Conservation (phyloP, 2,329 filamentous ascomycete genomes). For the Trichoderma arundinaceum region DNA sequence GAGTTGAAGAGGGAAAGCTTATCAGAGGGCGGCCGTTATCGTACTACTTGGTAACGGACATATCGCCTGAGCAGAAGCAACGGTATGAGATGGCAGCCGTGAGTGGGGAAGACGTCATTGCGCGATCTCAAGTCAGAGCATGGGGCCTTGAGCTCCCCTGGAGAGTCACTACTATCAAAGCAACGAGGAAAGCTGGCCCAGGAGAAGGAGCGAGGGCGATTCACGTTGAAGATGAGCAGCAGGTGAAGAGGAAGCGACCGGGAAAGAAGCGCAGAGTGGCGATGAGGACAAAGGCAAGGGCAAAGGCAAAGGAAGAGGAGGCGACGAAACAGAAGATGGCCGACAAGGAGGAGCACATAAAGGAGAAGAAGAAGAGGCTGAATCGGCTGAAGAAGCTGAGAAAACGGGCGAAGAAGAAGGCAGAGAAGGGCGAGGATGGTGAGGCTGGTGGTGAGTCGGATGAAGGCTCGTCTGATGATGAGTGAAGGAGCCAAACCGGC, state of each 20-base stretch:
- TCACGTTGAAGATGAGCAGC: conserved; percentile 29
- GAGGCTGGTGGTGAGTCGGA: conserved; percentile 34
- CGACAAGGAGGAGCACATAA: conserved; percentile 61
- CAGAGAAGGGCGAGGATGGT: conserved; percentile 33
- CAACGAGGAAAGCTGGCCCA: conserved; percentile 41
- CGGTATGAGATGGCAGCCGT: conserved; percentile 56
- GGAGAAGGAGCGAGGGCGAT: conserved; percentile 34
- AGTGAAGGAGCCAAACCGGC: conserved; percentile 12
- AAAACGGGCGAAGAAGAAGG: conserved; percentile 61
- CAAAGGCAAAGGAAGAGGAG: conserved; percentile 49
- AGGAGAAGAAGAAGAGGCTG: conserved; percentile 66
- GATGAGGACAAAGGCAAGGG: conserved; percentile 53
- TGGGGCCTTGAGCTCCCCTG: conserved; percentile 68
- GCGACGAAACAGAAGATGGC: conserved; percentile 47
- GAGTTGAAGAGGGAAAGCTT: conserved; percentile 46
- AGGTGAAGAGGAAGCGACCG: conserved; percentile 51
- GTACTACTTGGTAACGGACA: conserved; percentile 55
- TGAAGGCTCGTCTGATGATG: conserved; percentile 34
- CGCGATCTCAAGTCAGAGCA: conserved; percentile 49
- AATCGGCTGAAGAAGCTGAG: conserved; percentile 66
- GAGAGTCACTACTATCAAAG: conserved; percentile 56
- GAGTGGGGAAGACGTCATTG: conserved; percentile 57
- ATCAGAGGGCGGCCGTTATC: conserved; percentile 49
- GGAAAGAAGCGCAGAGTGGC: conserved; percentile 66
- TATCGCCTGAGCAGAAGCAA: conserved; percentile 45